Conservation (phyloP, 1,139 yeast species). For the Candida sp. region DNA sequence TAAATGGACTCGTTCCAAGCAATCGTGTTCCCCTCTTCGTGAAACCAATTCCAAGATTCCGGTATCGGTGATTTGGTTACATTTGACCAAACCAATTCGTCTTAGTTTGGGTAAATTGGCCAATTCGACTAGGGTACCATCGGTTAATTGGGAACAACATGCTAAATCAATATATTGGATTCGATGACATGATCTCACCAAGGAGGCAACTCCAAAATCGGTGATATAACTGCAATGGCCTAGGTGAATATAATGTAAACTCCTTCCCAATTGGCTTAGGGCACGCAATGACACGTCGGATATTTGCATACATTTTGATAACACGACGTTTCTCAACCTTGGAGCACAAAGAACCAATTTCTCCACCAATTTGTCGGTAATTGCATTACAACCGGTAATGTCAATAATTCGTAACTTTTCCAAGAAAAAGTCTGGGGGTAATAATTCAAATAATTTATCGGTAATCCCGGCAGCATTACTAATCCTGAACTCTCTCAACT, state of each 20-base stretch:
- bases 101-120: slow-evolving; percentile 77
- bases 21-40: slow-evolving; percentile 70
- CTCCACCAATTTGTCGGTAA: slow-evolving; percentile 79
- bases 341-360: slow-evolving; percentile 78
- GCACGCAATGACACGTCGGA: slow-evolving; percentile 81
- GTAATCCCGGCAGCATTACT: slow-evolving; percentile 71
- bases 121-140: slow-evolving; percentile 75
- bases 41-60: slow-evolving; percentile 80
- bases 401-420: slow-evolving; percentile 72
- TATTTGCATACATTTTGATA: slow-evolving; percentile 85
- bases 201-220: slow-evolving; percentile 76
- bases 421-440: slow-evolving; percentile 41
- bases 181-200: slow-evolving; percentile 78
- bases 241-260: slow-evolving; percentile 84
- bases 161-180: slow-evolving; percentile 94
- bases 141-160: slow-evolving; percentile 88
- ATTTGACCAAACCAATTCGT: slow-evolving; percentile 91
- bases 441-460: slow-evolving; percentile 54
- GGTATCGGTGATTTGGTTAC: slow-evolving; percentile 82
- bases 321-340: slow-evolving; percentile 77
- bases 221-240: slow-evolving; percentile 94
- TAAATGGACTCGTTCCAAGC: slow-evolving; percentile 87
- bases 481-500: slow-evolving; percentile 78
- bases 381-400: slow-evolving; percentile 77
- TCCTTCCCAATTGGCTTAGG: slow-evolving; percentile 71